Percentiles rank a stretch among this genome's conserved stretches.
phyloP scores from a whole-genome alignment of 2,329 filamentous ascomycete genomes.

The Ophiobolus disseminans region DNA sequence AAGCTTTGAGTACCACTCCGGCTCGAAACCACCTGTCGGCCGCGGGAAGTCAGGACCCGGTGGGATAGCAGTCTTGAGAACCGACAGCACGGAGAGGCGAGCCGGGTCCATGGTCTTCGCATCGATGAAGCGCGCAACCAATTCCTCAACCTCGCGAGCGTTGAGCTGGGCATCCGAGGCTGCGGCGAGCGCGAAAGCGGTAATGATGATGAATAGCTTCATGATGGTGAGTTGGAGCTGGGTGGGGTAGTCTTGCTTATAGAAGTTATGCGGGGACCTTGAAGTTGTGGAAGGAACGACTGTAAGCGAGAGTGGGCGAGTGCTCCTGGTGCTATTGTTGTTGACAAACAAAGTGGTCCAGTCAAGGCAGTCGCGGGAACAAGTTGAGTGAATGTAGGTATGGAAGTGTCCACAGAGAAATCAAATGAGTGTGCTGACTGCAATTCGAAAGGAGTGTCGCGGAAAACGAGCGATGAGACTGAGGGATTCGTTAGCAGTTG shows the following conservation, averaged over 20 bases:
- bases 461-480: too few relatives aligned
- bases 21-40: constrained; percentile 12
- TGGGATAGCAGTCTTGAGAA: constrained; percentile 23
- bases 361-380: too few relatives aligned
- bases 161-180: neutral
- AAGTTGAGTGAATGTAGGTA: too few relatives aligned
- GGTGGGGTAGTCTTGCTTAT: neutral
- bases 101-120: constrained; percentile 21
- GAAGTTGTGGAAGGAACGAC: constrained; percentile 2
- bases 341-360: constrained; percentile 20
- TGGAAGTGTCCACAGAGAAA: too few relatives aligned
- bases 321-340: constrained; percentile 2
- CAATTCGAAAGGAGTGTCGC: too few relatives aligned
- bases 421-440: too few relatives aligned
- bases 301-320: constrained; percentile 2
- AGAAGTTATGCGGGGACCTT: neutral
- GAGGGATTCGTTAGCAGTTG: neutral
- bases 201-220: constrained; percentile 10
- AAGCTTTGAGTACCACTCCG: constrained; percentile 22
- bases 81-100: constrained; percentile 20
- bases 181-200: neutral
- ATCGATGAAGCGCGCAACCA: constrained; percentile 15
- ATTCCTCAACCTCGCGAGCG: neutral
- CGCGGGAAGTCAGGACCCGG: constrained; percentile 4
- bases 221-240: constrained; percentile 3